Conservation (phyloP, 202 grass and related monocot genomes). For the Eragrostis tef region DNA sequence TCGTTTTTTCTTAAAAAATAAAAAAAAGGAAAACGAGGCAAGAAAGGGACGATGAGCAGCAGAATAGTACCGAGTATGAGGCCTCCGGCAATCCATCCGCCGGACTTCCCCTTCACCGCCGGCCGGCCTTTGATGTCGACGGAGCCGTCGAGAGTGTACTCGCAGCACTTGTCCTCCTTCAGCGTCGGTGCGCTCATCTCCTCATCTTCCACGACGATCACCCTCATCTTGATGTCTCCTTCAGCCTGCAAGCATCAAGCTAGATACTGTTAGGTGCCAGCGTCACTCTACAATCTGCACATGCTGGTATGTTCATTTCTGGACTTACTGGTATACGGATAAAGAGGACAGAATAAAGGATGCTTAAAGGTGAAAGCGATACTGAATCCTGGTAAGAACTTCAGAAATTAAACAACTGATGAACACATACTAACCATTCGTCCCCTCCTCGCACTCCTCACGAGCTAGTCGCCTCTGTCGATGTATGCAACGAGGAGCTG, state of each 20-base stretch:
- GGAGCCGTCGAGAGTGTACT: constrained; percentile 76
- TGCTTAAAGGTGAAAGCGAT: not conserved
- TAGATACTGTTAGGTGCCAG: constrained; percentile 2
- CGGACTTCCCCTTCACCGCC: constrained; percentile 73
- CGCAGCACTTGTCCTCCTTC: constrained; percentile 48
- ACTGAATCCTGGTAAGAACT: constrained; percentile 5
- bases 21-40: not conserved
- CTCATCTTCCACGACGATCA: constrained; percentile 47
- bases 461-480: not conserved
- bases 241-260: constrained; percentile 44
- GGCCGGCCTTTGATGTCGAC: constrained; percentile 69
- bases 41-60: not conserved
- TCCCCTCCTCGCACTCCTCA: constrained; percentile 36
- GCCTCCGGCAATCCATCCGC: constrained; percentile 76
- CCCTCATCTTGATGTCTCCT: constrained; percentile 53
- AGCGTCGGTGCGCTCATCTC: constrained; percentile 26
- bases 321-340: not conserved
- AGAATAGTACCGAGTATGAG: constrained; percentile 70
- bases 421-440: constrained; percentile 49
- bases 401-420: not conserved
- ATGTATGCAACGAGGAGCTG: constrained; percentile 30
- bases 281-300: not conserved
- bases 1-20: not conserved
- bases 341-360: not conserved
- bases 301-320: not conserved